A percentile compares a stretch with the other conserved stretches of the same genome.
Conservation (phyloP, 2,329 filamentous ascomycete genomes). For the Tolypocladium inflatum region DNA sequence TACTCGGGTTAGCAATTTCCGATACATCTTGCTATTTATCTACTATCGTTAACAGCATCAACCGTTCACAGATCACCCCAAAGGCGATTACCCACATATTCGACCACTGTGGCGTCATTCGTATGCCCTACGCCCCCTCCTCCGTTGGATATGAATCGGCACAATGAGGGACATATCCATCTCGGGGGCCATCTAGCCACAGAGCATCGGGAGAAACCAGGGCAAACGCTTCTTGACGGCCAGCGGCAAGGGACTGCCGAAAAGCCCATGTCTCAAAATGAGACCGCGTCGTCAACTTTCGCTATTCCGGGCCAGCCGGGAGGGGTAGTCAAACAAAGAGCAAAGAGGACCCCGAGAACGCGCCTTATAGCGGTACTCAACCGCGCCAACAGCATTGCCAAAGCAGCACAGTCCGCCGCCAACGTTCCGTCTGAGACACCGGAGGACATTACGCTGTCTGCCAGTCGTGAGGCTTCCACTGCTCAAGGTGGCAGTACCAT, state of each 20-base stretch:
- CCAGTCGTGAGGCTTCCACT: neutral
- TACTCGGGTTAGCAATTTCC: neutral
- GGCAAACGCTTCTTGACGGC: neutral
- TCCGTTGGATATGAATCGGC: neutral
- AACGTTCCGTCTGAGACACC: neutral
- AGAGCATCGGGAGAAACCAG: neutral
- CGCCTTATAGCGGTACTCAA: neutral
- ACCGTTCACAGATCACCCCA: neutral
- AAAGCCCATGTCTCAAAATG: neutral
- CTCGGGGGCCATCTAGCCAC: neutral
- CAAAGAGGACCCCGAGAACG: neutral
- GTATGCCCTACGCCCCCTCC: neutral
- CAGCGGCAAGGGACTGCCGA: neutral
- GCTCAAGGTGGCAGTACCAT: no score
- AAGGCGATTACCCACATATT: neutral
- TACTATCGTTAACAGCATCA: neutral
- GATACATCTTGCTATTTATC: neutral
- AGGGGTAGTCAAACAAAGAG: neutral
- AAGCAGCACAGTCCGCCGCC: neutral
- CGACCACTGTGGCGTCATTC: neutral
- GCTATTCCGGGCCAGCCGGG: neutral
- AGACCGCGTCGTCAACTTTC: neutral
- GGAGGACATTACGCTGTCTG: neutral
- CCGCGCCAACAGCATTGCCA: neutral
- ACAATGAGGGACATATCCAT: neutral